Base-by-base conservation (phyloP, 2,329 filamentous ascomycete species). In the Colletotrichum sp. region DNA sequence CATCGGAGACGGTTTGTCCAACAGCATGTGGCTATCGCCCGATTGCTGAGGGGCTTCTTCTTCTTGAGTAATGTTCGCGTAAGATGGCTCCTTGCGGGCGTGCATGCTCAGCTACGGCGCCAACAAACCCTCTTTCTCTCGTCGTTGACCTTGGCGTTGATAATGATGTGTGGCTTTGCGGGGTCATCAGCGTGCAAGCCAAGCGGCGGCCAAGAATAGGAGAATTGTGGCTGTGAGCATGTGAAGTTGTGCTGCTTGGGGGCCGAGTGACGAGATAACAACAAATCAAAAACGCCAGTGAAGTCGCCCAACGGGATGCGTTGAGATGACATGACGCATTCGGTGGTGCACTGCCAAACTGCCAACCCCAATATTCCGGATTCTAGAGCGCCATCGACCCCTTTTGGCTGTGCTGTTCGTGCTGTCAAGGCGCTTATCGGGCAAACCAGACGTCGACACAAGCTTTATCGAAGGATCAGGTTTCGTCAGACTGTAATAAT, bases 121-220 rank as follows among this genome's bases (percentile, higher is more conserved):
- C 64, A 68, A 52, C 43, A 52, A 52, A 21, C 43, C 43, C 43
- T 43, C 43, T 48, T 24, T 24, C 39, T 24, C 14, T 9, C 18
- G 21, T n/a, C 59, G 34, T 43, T 57, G n/a, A 69, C 74, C 74
- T 74, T 74, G 74, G 74, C 74, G 71, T 55, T 21, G 28, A 34
- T 43, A 57, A 74, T 69, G 69, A 72, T 68, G 64, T 60, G 74
- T 75, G 68, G 65, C 74, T 76, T 73, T 24, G 64, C 59, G 28
- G 43, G 36, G 74, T 74, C 74, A 74, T 34, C 59, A 59, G 74
- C 24, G 48, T 16, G 43, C 24, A 26, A 48, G 67, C 72, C 67
- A 72, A 75, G 73, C 3, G 1, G 43, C 18, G 52, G 61, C 60
- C 60, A 30, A 72, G 36, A 65, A 14, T 21, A n/a, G 16, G 13